phyloP scores from a whole-genome alignment of 441 rosid genomes.

The Euphorbia schlechtendalii region DNA sequence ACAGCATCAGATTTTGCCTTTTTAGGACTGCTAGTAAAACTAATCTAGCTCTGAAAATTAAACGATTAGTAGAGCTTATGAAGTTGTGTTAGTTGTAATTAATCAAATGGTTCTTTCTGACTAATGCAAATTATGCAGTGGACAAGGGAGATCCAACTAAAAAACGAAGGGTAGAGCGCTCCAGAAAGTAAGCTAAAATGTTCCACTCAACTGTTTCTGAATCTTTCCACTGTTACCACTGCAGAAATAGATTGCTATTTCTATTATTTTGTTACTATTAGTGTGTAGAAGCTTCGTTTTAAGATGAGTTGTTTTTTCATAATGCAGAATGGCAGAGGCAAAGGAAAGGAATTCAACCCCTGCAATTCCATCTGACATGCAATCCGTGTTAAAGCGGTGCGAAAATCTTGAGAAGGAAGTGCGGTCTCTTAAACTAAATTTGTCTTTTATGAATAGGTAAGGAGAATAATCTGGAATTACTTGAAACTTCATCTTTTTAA shows the following conservation, averaged over 20 bases:
- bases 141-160: conserved; percentile 62
- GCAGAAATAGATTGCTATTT: not conserved
- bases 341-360: conserved; percentile 53
- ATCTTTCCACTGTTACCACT: not conserved
- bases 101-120: conserved; percentile 18
- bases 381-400: conserved; percentile 49
- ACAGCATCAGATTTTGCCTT: not conserved
- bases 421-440: conserved; percentile 62
- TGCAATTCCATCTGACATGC: conserved; percentile 51
- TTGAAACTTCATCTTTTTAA: too few species aligned
- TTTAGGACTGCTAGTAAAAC: not conserved
- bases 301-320: conserved; percentile 8
- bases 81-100: not conserved
- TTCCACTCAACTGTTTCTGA: not conserved
- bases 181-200: conserved; percentile 50
- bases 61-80: not conserved
- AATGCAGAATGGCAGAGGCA: conserved; percentile 72
- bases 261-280: not conserved
- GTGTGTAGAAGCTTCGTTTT: not conserved
- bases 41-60: too few species aligned
- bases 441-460: conserved; percentile 69
- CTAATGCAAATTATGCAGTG: conserved; percentile 34
- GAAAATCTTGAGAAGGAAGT: conserved; percentile 79
- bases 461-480: too few species aligned
- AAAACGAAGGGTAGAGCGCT: conserved; percentile 68